phyloP scores from a whole-genome alignment of 78 protist species.

The Dictyostelium capitatum region DNA sequence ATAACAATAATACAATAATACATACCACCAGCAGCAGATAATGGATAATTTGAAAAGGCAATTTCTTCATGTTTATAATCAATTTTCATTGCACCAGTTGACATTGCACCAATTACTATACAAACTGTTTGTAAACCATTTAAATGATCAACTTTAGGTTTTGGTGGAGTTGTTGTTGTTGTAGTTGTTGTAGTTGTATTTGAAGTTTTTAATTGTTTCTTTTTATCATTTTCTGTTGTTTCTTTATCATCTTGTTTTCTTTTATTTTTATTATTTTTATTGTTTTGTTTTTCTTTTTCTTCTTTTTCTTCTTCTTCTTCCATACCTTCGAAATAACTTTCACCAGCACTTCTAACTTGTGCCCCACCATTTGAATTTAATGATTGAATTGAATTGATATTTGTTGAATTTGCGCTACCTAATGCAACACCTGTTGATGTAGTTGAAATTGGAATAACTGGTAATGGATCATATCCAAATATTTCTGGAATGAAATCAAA shows the following conservation, averaged over 20 bases:
- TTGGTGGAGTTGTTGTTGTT: background rate
- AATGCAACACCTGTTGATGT: conserved; percentile 21
- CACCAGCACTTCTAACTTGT: conserved; percentile 61
- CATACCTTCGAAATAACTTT: conserved; percentile 38
- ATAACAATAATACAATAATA: no score
- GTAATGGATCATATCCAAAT: conserved; percentile 72
- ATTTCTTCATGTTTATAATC: conserved; percentile 88
- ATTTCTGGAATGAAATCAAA: conserved; percentile 63
- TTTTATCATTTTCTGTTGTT: conserved; percentile 7
- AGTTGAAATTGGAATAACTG: conserved; percentile 38
- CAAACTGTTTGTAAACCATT: conserved; percentile 78
- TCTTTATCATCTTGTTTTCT: conserved; percentile 24
- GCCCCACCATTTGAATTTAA: conserved; percentile 20
- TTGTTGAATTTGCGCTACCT: background rate
- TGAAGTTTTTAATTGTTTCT: conserved; percentile 13
- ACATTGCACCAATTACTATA: conserved; percentile 93
- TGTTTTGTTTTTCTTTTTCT: conserved; percentile 39
- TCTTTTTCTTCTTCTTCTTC: background rate
- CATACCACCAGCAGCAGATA: conserved; percentile 89
- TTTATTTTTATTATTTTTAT: conserved; percentile 11
- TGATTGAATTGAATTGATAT: background rate
- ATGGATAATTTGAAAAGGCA: conserved; percentile 91
- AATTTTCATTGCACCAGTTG: conserved; percentile 90
- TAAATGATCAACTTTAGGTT: conserved; percentile 22
- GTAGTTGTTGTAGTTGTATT: background rate